A percentile compares a stretch with the other conserved stretches of the same genome.
These are phyloP conservation scores for Tylopilus vinaceipallidus DNA, from an alignment of 768 basidiomycete genomes.

Conservation along the genomic window DNA sequence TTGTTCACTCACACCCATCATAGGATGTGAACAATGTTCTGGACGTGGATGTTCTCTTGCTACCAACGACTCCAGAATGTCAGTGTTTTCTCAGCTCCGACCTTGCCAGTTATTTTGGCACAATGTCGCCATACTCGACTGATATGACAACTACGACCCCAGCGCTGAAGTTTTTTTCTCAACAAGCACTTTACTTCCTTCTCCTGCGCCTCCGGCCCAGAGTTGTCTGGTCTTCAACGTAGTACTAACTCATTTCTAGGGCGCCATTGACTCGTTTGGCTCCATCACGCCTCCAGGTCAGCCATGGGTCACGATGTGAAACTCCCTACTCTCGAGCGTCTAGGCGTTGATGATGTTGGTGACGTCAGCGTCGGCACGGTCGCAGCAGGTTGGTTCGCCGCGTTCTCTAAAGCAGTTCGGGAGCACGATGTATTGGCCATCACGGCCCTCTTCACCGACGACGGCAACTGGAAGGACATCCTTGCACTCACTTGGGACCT, in stretches of 20 bases:
- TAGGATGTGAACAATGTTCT: neutral
- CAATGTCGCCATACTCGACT: too few species aligned
- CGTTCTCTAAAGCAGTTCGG: constrained; percentile 18
- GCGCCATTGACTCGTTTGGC: neutral
- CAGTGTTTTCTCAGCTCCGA: neutral
- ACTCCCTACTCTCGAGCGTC: constrained; percentile 30
- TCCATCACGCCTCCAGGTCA: neutral
- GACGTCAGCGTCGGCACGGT: constrained; percentile 21
- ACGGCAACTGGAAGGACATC: constrained; percentile 44
- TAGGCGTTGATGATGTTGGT: constrained; percentile 20
- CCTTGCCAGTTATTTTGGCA: neutral
- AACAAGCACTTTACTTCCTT: neutral
- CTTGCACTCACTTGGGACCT: constrained; percentile 50
- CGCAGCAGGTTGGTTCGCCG: constrained; percentile 30
- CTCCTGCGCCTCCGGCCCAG: neutral
- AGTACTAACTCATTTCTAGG: too few species aligned
- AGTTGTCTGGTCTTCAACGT: neutral
- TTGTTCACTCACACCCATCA: neutral
- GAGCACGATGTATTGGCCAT: constrained; percentile 19
- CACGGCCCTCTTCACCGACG: constrained; percentile 30
- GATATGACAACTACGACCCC: neutral
- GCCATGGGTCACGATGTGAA: constrained; percentile 1
- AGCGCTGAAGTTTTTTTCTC: neutral
- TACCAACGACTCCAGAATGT: neutral
- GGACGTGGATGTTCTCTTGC: neutral